Evolutionary conservation across 495 filamentous ascomycete genomes (phyloP).

Genomic region (Hapsidospora chrysogenum): DNA sequence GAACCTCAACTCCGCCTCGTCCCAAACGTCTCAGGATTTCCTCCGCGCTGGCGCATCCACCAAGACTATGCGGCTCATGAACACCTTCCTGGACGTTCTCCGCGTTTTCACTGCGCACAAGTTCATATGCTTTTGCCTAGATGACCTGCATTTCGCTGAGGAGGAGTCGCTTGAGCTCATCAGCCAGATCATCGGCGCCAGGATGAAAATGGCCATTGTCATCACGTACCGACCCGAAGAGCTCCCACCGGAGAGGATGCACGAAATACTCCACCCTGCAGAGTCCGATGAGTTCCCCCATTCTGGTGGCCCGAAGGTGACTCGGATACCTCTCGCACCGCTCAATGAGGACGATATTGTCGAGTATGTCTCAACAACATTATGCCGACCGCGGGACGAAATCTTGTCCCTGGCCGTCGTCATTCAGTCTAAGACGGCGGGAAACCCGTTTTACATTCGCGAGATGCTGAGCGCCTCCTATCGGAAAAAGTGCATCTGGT

Average conservation of each 20-base stretch:
- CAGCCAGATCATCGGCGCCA: constrained; percentile 49
- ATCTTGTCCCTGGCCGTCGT: constrained; percentile 49
- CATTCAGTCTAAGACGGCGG: constrained; percentile 64
- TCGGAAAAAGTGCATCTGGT: constrained; percentile 74
- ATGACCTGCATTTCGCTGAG: constrained; percentile 79
- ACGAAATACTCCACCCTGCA: constrained; percentile 25
- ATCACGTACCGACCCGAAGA: constrained; percentile 46
- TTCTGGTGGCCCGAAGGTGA: constrained; percentile 30
- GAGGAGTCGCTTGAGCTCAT: constrained; percentile 71
- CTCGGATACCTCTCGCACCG: constrained; percentile 46
- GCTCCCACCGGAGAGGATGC: constrained; percentile 24
- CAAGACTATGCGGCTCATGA: constrained; percentile 64
- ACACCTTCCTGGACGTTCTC: constrained; percentile 71
- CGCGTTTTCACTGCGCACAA: constrained; percentile 59
- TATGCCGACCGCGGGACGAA: constrained; percentile 42
- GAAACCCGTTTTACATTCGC: constrained; percentile 77
- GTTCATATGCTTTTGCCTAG: constrained; percentile 68
- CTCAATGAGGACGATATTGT: constrained; percentile 60
- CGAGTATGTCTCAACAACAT: constrained; percentile 58
- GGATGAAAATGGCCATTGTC: constrained; percentile 64
- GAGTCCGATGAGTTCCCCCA: constrained; percentile 29
- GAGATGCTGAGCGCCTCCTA: constrained; percentile 84
- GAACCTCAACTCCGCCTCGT: neutral
- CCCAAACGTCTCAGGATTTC: constrained; percentile 51
- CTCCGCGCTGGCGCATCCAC: constrained; percentile 49